Percentiles rank a stretch among this genome's conserved stretches.
Conservation (phyloP, 1,284 basidiomycete genomes). For the Puccinia novopanici region DNA sequence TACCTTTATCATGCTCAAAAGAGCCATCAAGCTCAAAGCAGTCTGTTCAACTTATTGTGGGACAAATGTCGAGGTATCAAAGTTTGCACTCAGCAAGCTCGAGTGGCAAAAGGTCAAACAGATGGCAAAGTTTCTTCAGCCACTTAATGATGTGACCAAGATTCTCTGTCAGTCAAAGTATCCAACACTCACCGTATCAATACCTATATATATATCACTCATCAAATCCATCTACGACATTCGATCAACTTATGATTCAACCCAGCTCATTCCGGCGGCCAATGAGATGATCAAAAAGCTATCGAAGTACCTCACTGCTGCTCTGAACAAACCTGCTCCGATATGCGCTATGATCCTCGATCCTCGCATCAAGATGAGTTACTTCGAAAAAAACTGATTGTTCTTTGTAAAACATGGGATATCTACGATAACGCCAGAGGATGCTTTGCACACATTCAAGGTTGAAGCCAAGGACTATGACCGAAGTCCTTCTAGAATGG, state of each 20-base stretch:
- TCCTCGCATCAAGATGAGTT: background rate
- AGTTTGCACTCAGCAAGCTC: background rate
- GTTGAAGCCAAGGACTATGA: too few relatives aligned
- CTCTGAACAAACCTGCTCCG: background rate
- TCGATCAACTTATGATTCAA: too few relatives aligned
- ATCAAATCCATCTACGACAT: too few relatives aligned
- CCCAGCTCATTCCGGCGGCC: too few relatives aligned
- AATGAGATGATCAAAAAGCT: background rate
- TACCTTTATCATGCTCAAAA: background rate
- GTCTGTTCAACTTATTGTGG: background rate
- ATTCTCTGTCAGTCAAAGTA: too few relatives aligned
- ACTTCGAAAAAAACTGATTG: background rate
- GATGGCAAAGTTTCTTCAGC: constrained; percentile 1
- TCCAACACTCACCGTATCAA: too few relatives aligned
- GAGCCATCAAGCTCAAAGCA: background rate
- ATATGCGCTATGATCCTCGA: background rate
- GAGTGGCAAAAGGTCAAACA: constrained; percentile 9
- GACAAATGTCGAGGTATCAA: background rate
- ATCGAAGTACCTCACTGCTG: background rate
- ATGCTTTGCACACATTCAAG: too few relatives aligned
- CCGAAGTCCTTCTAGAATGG: too few relatives aligned
- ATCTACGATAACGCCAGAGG: too few relatives aligned
- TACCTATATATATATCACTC: too few relatives aligned
- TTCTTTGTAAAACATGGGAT: too few relatives aligned
- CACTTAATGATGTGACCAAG: background rate